Conservation (phyloP, 192 early-diverging fungal species). For the Spinellus fusiger region DNA sequence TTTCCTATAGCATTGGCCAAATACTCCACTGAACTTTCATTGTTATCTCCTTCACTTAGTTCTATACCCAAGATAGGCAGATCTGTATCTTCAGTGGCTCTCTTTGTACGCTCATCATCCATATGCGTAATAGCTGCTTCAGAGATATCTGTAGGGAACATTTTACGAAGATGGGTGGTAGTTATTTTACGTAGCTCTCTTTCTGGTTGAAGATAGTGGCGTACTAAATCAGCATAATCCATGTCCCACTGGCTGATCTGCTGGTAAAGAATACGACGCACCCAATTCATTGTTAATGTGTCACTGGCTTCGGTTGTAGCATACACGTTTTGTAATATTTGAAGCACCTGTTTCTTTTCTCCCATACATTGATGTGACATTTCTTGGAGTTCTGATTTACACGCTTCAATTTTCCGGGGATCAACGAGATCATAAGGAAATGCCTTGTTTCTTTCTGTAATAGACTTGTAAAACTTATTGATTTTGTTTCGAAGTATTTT, state of each 20-base stretch:
- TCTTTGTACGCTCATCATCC: slow-evolving; percentile 32
- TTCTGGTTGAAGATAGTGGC: slow-evolving; percentile 79
- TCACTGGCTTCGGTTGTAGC: slow-evolving; percentile 73
- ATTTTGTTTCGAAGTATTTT: slow-evolving; percentile 63
- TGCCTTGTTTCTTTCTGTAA: slow-evolving; percentile 71
- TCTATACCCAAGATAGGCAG: slow-evolving; percentile 37
- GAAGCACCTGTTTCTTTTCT: slow-evolving; percentile 78
- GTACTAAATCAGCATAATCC: slow-evolving; percentile 74
- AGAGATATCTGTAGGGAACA: slow-evolving; percentile 45
- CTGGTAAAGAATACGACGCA: slow-evolving; percentile 68
- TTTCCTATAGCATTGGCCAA: slow-evolving; percentile 18
- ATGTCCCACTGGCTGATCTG: slow-evolving; percentile 81
- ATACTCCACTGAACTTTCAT: not conserved
- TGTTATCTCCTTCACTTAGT: slow-evolving; percentile 22
- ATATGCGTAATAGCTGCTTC: slow-evolving; percentile 3
- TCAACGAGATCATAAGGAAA: slow-evolving; percentile 79
- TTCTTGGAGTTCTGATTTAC: slow-evolving; percentile 64
- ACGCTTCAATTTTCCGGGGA: slow-evolving; percentile 58
- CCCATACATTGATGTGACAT: slow-evolving; percentile 63
- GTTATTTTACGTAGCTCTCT: slow-evolving; percentile 65
- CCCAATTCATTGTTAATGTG: slow-evolving; percentile 73
- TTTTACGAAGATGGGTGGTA: slow-evolving; percentile 52
- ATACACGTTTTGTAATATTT: slow-evolving; percentile 79
- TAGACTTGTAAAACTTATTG: slow-evolving; percentile 80
- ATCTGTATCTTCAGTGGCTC: slow-evolving; percentile 39